Conservation (phyloP, 1,139 yeast species). For the Candida tropicalis region DNA sequence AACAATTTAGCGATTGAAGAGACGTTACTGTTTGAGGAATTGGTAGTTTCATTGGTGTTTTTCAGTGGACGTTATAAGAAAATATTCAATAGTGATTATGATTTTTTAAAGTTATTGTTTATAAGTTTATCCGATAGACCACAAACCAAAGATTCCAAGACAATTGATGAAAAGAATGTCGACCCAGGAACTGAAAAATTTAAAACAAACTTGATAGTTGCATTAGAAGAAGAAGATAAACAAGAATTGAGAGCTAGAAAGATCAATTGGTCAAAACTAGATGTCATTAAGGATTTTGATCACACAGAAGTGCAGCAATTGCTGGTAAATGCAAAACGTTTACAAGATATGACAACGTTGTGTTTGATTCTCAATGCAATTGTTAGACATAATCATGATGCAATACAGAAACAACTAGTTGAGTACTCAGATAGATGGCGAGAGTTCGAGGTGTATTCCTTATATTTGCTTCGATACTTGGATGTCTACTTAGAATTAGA, state of each 20-base stretch:
- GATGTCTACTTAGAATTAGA: constrained; percentile 28
- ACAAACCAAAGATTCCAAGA: neutral
- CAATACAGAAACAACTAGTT: constrained; percentile 18
- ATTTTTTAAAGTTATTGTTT: constrained; percentile 30
- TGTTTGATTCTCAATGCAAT: constrained; percentile 35
- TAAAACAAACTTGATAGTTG: constrained; percentile 10
- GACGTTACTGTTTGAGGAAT: constrained; percentile 24
- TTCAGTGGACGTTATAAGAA: constrained; percentile 29
- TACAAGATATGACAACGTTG: constrained; percentile 46
- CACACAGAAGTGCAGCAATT: constrained; percentile 33
- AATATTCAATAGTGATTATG: constrained; percentile 23
- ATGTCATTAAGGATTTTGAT: constrained; percentile 24
- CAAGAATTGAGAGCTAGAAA: constrained; percentile 19
- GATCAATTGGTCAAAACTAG: constrained; percentile 28
- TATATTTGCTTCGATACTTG: constrained; percentile 48
- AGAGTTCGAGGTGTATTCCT: constrained; percentile 34
- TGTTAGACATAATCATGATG: constrained; percentile 28
- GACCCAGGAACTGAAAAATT: neutral
- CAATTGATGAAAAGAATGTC: constrained; percentile 4
- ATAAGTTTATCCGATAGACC: constrained; percentile 17
- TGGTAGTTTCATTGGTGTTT: constrained; percentile 28
- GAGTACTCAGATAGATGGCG: constrained; percentile 31
- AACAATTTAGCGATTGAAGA: constrained; percentile 7
- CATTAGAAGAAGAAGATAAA: constrained; percentile 17
- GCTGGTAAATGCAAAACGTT: constrained; percentile 32